A percentile compares a stretch with the other conserved stretches of the same genome.
Conservation (phyloP, 78 protist species). For the Dictyostelium purpureum region DNA sequence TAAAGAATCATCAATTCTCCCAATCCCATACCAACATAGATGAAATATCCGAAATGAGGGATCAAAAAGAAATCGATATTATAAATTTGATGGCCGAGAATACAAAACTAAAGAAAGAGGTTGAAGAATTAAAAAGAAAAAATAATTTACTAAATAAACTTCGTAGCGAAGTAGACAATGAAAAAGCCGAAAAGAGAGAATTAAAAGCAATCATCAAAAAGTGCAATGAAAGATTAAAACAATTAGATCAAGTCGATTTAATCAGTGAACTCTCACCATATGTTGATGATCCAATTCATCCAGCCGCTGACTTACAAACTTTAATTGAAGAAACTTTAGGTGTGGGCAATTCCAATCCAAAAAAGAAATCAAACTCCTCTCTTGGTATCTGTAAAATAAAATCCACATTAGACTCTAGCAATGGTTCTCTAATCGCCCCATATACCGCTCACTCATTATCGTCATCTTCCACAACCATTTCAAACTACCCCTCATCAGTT, state of each 20-base stretch:
- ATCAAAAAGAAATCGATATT: conserved; percentile 6
- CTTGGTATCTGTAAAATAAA: neutral
- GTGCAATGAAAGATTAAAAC: conserved; percentile 16
- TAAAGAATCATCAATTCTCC: neutral
- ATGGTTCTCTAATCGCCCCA: neutral
- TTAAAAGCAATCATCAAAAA: neutral
- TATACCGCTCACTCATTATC: too few relatives aligned
- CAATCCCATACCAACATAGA: neutral
- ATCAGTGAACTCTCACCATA: neutral
- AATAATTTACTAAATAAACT: neutral
- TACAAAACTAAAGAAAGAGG: conserved; percentile 5
- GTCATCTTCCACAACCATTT: neutral
- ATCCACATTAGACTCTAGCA: too few relatives aligned
- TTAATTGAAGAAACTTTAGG: conserved; percentile 22
- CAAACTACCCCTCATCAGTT: neutral
- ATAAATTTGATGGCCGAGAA: conserved; percentile 3
- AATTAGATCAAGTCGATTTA: neutral
- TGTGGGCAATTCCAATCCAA: neutral
- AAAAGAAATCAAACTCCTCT: neutral
- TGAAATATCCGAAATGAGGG: neutral
- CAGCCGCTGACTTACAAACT: neutral
- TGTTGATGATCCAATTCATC: neutral
- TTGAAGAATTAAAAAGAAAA: conserved; percentile 1
- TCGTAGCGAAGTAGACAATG: conserved; percentile 22
- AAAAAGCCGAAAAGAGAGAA: conserved; percentile 2